Base-by-base conservation (phyloP, 768 basidiomycete genomes). In the Trametes cinnabarina region DNA sequence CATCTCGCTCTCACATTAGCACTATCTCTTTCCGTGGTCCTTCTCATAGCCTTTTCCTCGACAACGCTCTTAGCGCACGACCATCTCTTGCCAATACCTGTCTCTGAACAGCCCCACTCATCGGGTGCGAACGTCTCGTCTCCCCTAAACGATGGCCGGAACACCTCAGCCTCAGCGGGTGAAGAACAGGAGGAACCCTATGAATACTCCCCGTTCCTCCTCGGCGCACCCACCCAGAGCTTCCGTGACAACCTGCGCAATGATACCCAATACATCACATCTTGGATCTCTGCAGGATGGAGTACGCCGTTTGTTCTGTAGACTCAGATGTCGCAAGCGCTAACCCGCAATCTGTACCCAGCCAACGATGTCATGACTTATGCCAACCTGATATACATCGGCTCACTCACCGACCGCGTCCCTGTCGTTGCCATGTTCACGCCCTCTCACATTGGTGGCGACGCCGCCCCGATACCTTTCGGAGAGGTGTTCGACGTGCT, bases 241-340 rank as follows among this genome's bases (percentile, higher is more conserved):
- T 87, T 87, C 71, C 74, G 83, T 76, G 88, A 88, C 62, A 89
- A 88, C 62, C 71, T 90, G 34, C 79, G 77, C 15, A 71, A 79
- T 19, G 81, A 87, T 55, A 73, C 74, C 4, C 77, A 84, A 61
- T 90, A 89, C 61, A 82, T 90, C 57, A 85, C 87, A 1, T 86
- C 86, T 14, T 90, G 86, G 86, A 75, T 84, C 39, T 83, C 84
- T 35, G 86, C 87, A n/a, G 88, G 88, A 39, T 90, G 88, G 88
- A 88, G 72, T 73, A 26, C 51, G 72, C 25, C 22, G 4, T 26
- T 67, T 19, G 25, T n/a, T 35, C 30, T 51, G n/a, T n/a, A n/a
- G n/a, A n/a, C 20, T 28, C 37, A 20, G 23, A 42, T 40, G 40
- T 53, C 20, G 12, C 12, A 19, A 12, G 17, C 28, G 34, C 40